Conservation (phyloP, 129 eudicot species). For the Flaveria trinervia region DNA sequence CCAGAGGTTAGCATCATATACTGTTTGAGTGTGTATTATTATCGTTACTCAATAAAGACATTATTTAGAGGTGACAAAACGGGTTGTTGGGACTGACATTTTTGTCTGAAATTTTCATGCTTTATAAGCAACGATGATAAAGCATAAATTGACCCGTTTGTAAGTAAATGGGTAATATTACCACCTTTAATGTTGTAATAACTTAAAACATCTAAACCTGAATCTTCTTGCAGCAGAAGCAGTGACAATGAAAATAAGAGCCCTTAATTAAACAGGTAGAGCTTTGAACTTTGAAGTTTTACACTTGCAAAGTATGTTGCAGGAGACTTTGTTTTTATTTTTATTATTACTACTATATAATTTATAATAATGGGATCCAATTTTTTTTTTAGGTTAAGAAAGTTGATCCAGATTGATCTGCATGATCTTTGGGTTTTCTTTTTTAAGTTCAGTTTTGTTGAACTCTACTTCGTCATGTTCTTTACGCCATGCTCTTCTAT, state of each 20-base stretch:
- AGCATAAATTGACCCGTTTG: neutral
- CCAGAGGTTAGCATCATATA: slow-evolving; percentile 31
- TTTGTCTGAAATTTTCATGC: neutral
- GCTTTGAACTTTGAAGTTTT: neutral
- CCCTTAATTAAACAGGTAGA: neutral
- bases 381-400: slow-evolving; percentile 14
- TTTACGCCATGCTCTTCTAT: slow-evolving; percentile 9
- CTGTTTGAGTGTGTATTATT: neutral
- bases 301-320: slow-evolving; percentile 20
- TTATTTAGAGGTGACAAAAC: neutral
- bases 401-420: slow-evolving; percentile 24
- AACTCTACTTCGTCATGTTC: slow-evolving; percentile 23
- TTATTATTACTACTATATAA: neutral
- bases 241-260: slow-evolving; percentile 26
- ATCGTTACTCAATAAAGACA: neutral
- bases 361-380: neutral
- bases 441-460: slow-evolving; percentile 25
- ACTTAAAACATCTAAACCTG: neutral
- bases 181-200: neutral
- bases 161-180: neutral
- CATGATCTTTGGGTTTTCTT: slow-evolving; percentile 18
- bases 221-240: slow-evolving; percentile 28
- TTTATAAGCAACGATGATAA: neutral
- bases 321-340: slow-evolving; percentile 1
- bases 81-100: neutral